These are phyloP conservation scores for Aspergillus thermomutatus DNA, from an alignment of 2,329 filamentous ascomycete genomes.

Conservation along the genomic window DNA sequence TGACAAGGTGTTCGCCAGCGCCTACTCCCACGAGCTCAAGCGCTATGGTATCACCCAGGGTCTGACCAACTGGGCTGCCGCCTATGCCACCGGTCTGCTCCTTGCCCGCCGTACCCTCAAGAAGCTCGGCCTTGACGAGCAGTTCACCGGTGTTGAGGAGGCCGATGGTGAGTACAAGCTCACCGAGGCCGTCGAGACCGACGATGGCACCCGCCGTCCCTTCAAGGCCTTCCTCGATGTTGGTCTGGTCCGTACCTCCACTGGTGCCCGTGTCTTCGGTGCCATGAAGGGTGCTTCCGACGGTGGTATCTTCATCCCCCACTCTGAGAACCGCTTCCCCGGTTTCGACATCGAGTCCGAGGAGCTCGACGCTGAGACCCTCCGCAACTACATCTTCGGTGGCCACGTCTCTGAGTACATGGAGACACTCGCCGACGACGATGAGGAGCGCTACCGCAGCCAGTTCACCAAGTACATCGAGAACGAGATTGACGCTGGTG, in stretches of 20 bases:
- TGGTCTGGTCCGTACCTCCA: conserved; percentile 94
- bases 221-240: conserved; percentile 99
- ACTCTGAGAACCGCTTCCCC: conserved; percentile 99
- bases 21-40: conserved; percentile 96
- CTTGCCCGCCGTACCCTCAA: conserved; percentile 93
- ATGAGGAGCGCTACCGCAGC: conserved; percentile 98
- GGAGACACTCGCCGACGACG: conserved; percentile 98
- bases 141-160: conserved; percentile 95
- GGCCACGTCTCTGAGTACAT: conserved; percentile 99
- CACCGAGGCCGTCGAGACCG: conserved; percentile 88
- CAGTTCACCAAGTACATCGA: conserved; percentile 99
- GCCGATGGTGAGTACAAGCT: conserved; percentile 92
- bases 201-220: conserved; percentile 83
- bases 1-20: conserved; percentile 91
- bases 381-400: conserved; percentile 99
- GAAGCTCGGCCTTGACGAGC: conserved; percentile 94
- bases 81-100: conserved; percentile 94
- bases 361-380: conserved; percentile 94
- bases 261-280: conserved; percentile 97
- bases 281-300: conserved; percentile 99
- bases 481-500: conserved; percentile 92
- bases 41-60: conserved; percentile 97
- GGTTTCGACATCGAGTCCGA: conserved; percentile 96
- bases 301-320: conserved; percentile 92
- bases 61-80: conserved; percentile 99